A percentile compares a stretch with the other conserved stretches of the same genome.
These are phyloP conservation scores for Platanthera zijinensis DNA, from an alignment of 106 monocot species.

Conservation along the genomic window DNA sequence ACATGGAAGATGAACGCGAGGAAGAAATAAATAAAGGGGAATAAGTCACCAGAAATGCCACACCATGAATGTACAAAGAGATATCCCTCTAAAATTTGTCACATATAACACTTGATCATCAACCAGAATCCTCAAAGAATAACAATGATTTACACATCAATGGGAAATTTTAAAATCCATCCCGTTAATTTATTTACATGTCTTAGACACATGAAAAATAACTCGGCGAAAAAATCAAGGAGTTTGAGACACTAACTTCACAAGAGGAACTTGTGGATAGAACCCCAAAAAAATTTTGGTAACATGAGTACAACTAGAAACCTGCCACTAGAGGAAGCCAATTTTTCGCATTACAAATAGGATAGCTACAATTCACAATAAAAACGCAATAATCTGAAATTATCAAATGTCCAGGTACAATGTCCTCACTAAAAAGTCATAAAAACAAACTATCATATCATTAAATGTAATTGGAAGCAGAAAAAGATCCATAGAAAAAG, in stretches of 20 bases:
- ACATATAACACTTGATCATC: too few species aligned
- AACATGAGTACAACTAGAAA: background rate
- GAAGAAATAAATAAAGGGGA: too few species aligned
- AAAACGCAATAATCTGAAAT: background rate
- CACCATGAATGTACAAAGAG: too few species aligned
- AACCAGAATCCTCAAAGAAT: too few species aligned
- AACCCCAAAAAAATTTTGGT: background rate
- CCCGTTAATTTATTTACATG: too few species aligned
- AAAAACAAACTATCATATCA: background rate
- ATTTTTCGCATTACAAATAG: background rate
- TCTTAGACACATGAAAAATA: too few species aligned
- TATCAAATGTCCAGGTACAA: background rate
- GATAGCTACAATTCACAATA: background rate
- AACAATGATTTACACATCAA: too few species aligned
- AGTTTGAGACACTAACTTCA: background rate
- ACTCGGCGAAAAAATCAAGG: too few species aligned
- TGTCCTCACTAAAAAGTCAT: background rate
- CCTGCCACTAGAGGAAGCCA: background rate
- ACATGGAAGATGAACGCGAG: too few species aligned
- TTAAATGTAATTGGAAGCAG: background rate
- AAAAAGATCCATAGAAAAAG: background rate
- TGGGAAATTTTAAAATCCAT: too few species aligned
- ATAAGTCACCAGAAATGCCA: too few species aligned
- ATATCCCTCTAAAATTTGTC: too few species aligned
- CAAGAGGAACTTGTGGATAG: background rate